Base-by-base conservation (phyloP, 257 asterid genomes). In the Solanum piurae region DNA sequence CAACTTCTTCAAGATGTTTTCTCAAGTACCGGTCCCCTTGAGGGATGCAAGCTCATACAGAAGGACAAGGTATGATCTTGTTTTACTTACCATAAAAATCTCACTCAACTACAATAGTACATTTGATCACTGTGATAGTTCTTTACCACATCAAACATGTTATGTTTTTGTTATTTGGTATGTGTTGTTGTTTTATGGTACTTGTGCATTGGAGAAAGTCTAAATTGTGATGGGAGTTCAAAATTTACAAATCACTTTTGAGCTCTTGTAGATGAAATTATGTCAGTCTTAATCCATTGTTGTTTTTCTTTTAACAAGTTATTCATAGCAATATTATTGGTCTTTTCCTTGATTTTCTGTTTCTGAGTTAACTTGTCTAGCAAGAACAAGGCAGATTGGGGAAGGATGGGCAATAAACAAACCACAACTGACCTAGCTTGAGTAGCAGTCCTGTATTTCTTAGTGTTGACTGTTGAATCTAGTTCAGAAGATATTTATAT, bases 1-100 rank as follows among this genome's bases (percentile, higher is more conserved):
- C 96, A 94, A 25, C 98, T 94, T 90, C 98, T 96, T 84, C 98
- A 95, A 86, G 98, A 96, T 91, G 97, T 96, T 90, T 96, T 95
- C 89, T 83, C 96, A 9, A 88, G 92, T 83, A 91, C 96, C 5
- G 98, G 99, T 73, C 94, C 93, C 73, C 94, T 95, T 86, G 98
- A 96, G 93, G 94, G 98, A 79, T 96, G 99, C 94, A 96, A 96
- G 94, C 94, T 96, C 88, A 94, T 95, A 87, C 91, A 95, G 34
- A 95, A 95, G 92, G 98, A 95, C 37, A 95, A 94, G 98, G 98
- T 94, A 21, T 21, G 74, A 37, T 80, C 66, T 25, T 80, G 85
- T 46, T 46, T 46, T 27, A 46, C 18, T 46, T n/a, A 3, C 21
- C 5, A 40, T 55, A 25, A 77, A 42, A 77, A 42, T 77, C 84